Percentiles rank a stretch among this genome's conserved stretches.
Conservation (phyloP, 164 flowering plant species). For the Vitis cinerea region DNA sequence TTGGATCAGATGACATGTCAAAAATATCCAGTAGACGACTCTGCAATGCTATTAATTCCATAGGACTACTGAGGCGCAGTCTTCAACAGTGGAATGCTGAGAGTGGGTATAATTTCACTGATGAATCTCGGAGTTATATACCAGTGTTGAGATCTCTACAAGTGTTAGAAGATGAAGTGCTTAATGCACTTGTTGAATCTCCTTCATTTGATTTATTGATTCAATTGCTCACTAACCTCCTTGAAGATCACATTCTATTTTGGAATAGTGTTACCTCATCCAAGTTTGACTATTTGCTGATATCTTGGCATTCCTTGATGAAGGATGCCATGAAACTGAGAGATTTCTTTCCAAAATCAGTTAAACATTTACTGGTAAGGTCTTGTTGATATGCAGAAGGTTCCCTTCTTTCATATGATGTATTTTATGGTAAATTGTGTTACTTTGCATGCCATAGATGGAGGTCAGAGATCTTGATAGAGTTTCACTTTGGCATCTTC, state of each 20-base stretch:
- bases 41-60: constrained; percentile 46
- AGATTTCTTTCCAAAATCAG: constrained; percentile 42
- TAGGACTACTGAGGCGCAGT: constrained; percentile 45
- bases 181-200: constrained; percentile 46
- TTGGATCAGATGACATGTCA: constrained; percentile 20
- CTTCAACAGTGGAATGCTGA: constrained; percentile 71
- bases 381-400: not conserved
- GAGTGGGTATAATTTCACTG: constrained; percentile 14
- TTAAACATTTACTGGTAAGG: constrained; percentile 46
- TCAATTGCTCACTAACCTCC: constrained; percentile 41
- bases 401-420: not conserved
- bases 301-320: constrained; percentile 60
- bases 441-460: constrained; percentile 27
- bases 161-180: constrained; percentile 57
- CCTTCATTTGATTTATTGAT: constrained; percentile 47
- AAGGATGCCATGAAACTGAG: constrained; percentile 47
- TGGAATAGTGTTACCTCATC: constrained; percentile 50
- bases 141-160: constrained; percentile 46
- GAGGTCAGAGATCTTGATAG: constrained; percentile 38
- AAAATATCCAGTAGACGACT: constrained; percentile 25
- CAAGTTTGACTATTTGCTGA: constrained; percentile 27
- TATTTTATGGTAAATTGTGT: not conserved
- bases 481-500: constrained; percentile 25
- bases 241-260: constrained; percentile 60
- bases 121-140: constrained; percentile 16